A percentile compares a stretch with the other conserved stretches of the same genome.
Evolutionary conservation across 78 protist species (phyloP).

Genomic region (Speleostelium caveatum): DNA sequence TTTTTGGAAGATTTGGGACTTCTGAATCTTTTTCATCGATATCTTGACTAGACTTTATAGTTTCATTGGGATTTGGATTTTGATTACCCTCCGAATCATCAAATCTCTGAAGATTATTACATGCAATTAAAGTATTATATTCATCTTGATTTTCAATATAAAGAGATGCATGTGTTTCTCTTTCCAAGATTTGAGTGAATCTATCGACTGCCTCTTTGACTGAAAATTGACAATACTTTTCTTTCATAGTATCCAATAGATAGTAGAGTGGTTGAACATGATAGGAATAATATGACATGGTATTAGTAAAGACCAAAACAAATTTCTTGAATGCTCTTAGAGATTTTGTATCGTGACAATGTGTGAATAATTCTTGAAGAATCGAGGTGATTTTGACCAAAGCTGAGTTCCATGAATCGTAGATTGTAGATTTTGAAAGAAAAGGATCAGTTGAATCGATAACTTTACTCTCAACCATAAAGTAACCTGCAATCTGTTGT

Average conservation of each 20-base stretch:
- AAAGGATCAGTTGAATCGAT: slow-evolving; percentile 61
- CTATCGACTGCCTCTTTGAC: slow-evolving; percentile 43
- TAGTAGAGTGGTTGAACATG: slow-evolving; percentile 72
- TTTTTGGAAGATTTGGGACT: slow-evolving; percentile 72
- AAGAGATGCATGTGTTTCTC: slow-evolving; percentile 24
- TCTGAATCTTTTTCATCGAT: background rate
- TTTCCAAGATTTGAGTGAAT: slow-evolving; percentile 51
- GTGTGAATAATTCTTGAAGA: slow-evolving; percentile 55
- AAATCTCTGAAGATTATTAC: slow-evolving; percentile 38
- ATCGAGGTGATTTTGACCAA: slow-evolving; percentile 63
- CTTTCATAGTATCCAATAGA: slow-evolving; percentile 68
- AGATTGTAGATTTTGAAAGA: slow-evolving; percentile 42
- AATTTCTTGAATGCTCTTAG: slow-evolving; percentile 68
- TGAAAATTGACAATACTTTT: slow-evolving; percentile 59
- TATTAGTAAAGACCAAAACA: slow-evolving; percentile 61
- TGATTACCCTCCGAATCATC: background rate
- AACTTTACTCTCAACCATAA: slow-evolving; percentile 67
- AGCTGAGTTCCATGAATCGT: slow-evolving; percentile 63
- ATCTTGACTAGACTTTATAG: background rate
- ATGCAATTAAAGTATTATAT: slow-evolving; percentile 9
- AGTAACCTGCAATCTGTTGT: slow-evolving; percentile 73
- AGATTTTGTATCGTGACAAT: slow-evolving; percentile 62
- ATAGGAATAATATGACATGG: slow-evolving; percentile 44
- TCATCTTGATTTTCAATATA: slow-evolving; percentile 18
- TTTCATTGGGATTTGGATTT: background rate